Percentiles rank a stretch among this genome's conserved stretches.
phyloP scores from a whole-genome alignment of 1,139 yeast species.

The Yamadazyma epiphylla region DNA sequence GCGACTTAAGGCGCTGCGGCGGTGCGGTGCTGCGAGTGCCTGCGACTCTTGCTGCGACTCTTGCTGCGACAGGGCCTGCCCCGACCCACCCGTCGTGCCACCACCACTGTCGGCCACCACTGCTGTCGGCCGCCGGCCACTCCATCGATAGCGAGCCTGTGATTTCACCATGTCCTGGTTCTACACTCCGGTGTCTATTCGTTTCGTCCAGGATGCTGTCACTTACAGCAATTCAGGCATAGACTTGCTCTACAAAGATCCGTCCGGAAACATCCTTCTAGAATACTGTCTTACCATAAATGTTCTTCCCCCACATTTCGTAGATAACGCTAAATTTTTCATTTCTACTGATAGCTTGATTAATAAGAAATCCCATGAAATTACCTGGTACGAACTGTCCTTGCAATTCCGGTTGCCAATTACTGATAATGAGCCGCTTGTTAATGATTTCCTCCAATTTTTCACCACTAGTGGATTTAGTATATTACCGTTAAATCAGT shows the following conservation, averaged over 20 bases:
- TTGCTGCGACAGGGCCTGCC: neutral
- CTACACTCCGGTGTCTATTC: constrained; percentile 24
- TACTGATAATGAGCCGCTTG: constrained; percentile 7
- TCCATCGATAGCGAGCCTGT: neutral
- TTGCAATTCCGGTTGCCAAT: constrained; percentile 7
- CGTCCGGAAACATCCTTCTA: constrained; percentile 1
- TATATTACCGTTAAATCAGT: constrained; percentile 23
- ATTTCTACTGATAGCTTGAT: constrained; percentile 14
- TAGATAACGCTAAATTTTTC: constrained; percentile 14
- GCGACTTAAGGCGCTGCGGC: no score
- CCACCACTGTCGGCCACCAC: neutral
- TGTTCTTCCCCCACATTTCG: constrained; percentile 11
- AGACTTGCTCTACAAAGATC: constrained; percentile 14
- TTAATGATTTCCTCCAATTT: constrained; percentile 11
- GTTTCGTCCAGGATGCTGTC: constrained; percentile 17
- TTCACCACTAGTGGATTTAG: constrained; percentile 24
- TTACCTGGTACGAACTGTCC: constrained; percentile 18
- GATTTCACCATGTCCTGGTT: constrained; percentile 15
- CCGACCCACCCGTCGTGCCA: no score
- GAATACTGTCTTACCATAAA: constrained; percentile 11
- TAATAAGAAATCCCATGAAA: constrained; percentile 11
- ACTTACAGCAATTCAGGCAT: constrained; percentile 26
- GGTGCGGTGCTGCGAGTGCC: neutral
- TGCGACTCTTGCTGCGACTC: neutral
- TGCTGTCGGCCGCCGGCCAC: neutral